Conservation (phyloP, 2,329 filamentous ascomycete genomes). For the Aureobasidium melanogenum region DNA sequence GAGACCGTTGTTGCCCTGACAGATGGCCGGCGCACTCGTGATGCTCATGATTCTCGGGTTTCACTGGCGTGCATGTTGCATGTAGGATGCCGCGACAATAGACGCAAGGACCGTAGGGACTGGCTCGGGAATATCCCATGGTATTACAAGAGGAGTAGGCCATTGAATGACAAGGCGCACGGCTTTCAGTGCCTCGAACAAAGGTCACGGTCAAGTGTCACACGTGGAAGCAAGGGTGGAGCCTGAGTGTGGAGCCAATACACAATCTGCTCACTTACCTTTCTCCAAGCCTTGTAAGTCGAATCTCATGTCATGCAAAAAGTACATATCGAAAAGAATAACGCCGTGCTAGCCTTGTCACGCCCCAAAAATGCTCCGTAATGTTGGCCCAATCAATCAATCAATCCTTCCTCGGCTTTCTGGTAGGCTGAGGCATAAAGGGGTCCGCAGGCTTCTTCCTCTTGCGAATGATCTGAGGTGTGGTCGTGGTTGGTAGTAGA, state of each 20-base stretch:
- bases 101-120: neutral
- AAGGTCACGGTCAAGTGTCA: constrained; percentile 6
- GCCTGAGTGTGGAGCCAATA: neutral
- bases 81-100: neutral
- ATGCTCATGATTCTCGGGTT: constrained; percentile 4
- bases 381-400: neutral
- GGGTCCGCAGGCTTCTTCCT: constrained; percentile 19
- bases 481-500: neutral
- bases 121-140: neutral
- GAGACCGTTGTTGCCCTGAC: neutral
- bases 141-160: constrained; percentile 1
- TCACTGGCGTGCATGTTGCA: constrained; percentile 5
- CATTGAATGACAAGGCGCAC: neutral
- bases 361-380: neutral
- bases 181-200: neutral
- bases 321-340: neutral
- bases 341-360: neutral
- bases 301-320: neutral
- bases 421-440: constrained; percentile 20
- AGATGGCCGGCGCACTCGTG: neutral
- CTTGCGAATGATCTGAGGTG: constrained; percentile 14
- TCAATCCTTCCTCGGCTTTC: constrained; percentile 3
- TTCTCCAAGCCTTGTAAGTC: neutral
- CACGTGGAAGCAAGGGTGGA: constrained; percentile 9
- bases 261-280: constrained; percentile 9